Conservation (phyloP, 306 rosid genomes). For the Inga oerstediana region DNA sequence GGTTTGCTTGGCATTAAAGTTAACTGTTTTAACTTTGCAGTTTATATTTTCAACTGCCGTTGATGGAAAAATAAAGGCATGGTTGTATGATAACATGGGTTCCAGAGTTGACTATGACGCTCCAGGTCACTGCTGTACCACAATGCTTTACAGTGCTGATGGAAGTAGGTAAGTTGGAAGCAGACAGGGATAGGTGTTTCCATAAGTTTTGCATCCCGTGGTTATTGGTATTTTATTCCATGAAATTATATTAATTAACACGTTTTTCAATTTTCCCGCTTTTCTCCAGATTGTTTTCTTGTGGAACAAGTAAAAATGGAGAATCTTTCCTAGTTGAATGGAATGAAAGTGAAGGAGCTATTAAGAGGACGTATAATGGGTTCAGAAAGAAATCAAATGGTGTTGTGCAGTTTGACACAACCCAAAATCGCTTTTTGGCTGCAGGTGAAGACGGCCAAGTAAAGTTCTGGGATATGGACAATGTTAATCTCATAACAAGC, state of each 20-base stretch:
- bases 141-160: conserved; percentile 84
- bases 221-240: conserved; percentile 7
- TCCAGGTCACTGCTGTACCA: conserved; percentile 86
- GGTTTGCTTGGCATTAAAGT: conserved; percentile 24
- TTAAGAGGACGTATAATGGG: conserved; percentile 73
- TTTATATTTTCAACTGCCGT: conserved; percentile 84
- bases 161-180: conserved; percentile 72
- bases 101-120: conserved; percentile 90
- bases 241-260: conserved; percentile 17
- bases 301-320: conserved; percentile 93
- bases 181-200: conserved; percentile 10
- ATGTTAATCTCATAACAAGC: conserved; percentile 43
- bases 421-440: conserved; percentile 82
- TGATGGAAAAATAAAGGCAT: conserved; percentile 95
- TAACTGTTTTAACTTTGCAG: conserved; percentile 53
- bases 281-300: conserved; percentile 75
- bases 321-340: conserved; percentile 87
- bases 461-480: conserved; percentile 95
- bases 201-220: conserved; percentile 1
- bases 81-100: conserved; percentile 83
- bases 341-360: conserved; percentile 87
- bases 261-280: background rate
- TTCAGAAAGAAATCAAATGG: conserved; percentile 74
- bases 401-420: conserved; percentile 85
- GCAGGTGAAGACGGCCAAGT: conserved; percentile 87